Percentiles rank a stretch among this genome's conserved stretches.
phyloP scores from a whole-genome alignment of 257 asterid genomes.

The Leptodermis oblonga region DNA sequence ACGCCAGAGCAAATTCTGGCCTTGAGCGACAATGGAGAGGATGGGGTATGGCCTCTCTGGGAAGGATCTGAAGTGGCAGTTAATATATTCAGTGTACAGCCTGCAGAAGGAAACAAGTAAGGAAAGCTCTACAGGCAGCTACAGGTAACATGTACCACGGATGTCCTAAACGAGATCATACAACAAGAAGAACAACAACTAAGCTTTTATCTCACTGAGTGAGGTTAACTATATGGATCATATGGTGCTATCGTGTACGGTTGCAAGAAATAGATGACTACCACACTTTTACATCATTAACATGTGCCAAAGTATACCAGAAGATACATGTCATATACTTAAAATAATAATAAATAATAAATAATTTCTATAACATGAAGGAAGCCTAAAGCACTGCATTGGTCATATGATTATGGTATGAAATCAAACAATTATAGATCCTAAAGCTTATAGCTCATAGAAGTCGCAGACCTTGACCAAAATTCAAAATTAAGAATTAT shows the following conservation, averaged over 20 bases:
- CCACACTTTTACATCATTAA: too few relatives aligned
- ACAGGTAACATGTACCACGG: too few relatives aligned
- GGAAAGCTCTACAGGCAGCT: slow-evolving; percentile 55
- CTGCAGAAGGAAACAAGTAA: slow-evolving; percentile 34
- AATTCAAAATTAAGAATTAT: not conserved
- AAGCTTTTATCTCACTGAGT: too few relatives aligned
- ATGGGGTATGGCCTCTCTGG: slow-evolving; percentile 63
- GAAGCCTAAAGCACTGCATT: not conserved
- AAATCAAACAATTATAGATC: too few relatives aligned
- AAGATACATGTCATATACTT: not conserved
- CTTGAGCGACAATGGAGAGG: slow-evolving; percentile 49
- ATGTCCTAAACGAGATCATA: too few relatives aligned
- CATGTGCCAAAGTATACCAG: not conserved
- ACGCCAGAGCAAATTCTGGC: slow-evolving; percentile 52
- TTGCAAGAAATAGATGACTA: too few relatives aligned
- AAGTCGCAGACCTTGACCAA: not conserved
- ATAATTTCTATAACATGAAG: not conserved
- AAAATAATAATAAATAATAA: too few relatives aligned
- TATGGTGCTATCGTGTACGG: too few relatives aligned
- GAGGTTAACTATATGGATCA: too few relatives aligned
- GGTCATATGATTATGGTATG: not conserved
- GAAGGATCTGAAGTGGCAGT: too few relatives aligned
- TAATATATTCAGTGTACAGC: too few relatives aligned
- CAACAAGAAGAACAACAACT: too few relatives aligned
- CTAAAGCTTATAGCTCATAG: not conserved